Conservation (phyloP, 1,139 yeast genomes). For the Suhomyces yuchorum region DNA sequence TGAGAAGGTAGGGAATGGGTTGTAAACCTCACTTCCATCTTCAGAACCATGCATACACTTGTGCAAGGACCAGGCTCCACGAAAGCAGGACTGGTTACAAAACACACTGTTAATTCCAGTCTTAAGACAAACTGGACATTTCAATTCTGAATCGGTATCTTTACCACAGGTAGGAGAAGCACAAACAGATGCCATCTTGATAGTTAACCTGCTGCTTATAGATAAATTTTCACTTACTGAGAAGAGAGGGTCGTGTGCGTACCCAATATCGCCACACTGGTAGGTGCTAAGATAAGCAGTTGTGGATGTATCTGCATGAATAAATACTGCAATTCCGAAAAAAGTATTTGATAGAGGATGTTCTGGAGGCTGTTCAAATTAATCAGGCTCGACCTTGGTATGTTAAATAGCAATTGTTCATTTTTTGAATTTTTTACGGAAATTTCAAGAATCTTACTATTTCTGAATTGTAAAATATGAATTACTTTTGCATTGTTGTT, state of each 20-base stretch:
- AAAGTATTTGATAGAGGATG: too few relatives aligned
- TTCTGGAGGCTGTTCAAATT: too few relatives aligned
- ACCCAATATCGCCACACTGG: neutral
- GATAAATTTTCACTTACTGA: slow-evolving; percentile 5
- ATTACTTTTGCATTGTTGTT: too few relatives aligned
- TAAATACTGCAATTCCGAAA: too few relatives aligned
- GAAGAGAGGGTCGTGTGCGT: slow-evolving; percentile 5
- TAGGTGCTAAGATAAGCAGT: neutral
- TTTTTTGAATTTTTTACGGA: too few relatives aligned
- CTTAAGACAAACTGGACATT: slow-evolving; percentile 92
- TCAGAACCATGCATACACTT: slow-evolving; percentile 52
- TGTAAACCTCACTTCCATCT: slow-evolving; percentile 53
- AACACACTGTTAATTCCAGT: slow-evolving; percentile 62
- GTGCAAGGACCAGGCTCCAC: slow-evolving; percentile 67
- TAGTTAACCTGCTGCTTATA: neutral
- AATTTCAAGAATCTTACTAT: too few relatives aligned
- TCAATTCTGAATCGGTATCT: slow-evolving; percentile 68
- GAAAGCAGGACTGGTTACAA: slow-evolving; percentile 86
- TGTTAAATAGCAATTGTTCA: too few relatives aligned
- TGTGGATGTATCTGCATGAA: too few relatives aligned
- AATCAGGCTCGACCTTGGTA: too few relatives aligned
- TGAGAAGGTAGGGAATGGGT: slow-evolving; percentile 81
- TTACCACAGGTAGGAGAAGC: slow-evolving; percentile 85
- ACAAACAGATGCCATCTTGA: slow-evolving; percentile 42
- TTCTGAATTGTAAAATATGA: too few relatives aligned